phyloP scores from a whole-genome alignment of 768 basidiomycete species.

The Rhodotorula babjevae region DNA sequence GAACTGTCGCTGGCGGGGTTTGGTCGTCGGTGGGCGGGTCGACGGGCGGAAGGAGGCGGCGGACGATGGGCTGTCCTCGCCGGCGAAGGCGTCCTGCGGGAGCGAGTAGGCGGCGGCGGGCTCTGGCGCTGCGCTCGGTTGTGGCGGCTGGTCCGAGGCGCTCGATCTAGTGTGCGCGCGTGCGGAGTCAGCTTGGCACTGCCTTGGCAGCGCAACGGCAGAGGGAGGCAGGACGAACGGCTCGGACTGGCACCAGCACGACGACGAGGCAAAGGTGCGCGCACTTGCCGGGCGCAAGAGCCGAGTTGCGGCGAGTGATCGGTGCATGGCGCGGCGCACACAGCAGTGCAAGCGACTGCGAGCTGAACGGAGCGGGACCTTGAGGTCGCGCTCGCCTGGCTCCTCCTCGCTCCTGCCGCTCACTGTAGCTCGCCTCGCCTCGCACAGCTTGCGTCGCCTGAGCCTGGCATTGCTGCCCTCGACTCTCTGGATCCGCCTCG shows the following conservation, averaged over 20 bases:
- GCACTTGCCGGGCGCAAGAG: neutral
- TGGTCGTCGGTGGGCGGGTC: neutral
- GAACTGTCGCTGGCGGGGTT: conserved; percentile 14
- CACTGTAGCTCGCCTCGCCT: too few relatives aligned
- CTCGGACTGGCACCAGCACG: conserved; percentile 9
- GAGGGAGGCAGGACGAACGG: neutral
- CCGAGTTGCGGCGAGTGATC: neutral
- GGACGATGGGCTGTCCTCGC: neutral
- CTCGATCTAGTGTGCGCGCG: neutral
- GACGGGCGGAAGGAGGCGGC: neutral
- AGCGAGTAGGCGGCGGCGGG: conserved; percentile 12
- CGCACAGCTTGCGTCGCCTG: too few relatives aligned
- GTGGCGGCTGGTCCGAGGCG: neutral
- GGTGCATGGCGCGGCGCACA: neutral
- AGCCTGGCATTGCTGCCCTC: too few relatives aligned
- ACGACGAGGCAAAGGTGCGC: neutral
- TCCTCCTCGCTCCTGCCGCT: too few relatives aligned
- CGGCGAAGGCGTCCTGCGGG: conserved; percentile 25
- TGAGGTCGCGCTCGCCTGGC: too few relatives aligned
- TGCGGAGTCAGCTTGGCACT: too few relatives aligned
- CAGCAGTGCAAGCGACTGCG: too few relatives aligned
- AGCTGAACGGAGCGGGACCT: too few relatives aligned
- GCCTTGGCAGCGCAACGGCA: neutral
- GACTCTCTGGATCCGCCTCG: too few relatives aligned
- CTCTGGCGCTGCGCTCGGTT: neutral